These are phyloP conservation scores for Apostasia ramifera DNA, from an alignment of 106 monocot genomes.

Conservation along the genomic window DNA sequence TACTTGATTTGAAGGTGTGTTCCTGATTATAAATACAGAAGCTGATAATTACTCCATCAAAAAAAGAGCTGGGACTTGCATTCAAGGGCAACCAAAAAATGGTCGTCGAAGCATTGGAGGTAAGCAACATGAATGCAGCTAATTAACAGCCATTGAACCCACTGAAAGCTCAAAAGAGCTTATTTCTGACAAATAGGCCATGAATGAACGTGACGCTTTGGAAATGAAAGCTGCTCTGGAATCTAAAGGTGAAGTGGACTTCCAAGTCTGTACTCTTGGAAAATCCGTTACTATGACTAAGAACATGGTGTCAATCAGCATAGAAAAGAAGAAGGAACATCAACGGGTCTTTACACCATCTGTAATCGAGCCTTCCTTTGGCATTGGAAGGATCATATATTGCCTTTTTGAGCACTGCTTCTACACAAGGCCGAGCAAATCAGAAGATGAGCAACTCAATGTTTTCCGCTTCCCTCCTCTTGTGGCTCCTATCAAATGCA, in stretches of 20 bases:
- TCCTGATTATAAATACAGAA: conserved; percentile 39
- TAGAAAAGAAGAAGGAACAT: conserved; percentile 91
- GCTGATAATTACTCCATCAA: conserved; percentile 80
- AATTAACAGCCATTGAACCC: too few species aligned
- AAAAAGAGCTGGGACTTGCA: conserved; percentile 90
- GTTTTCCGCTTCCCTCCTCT: conserved; percentile 83
- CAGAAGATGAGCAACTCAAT: conserved; percentile 82
- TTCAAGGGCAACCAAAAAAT: conserved; percentile 91
- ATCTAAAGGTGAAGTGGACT: conserved; percentile 76
- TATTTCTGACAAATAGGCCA: conserved; percentile 18
- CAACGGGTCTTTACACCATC: conserved; percentile 92
- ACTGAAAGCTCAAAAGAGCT: too few species aligned
- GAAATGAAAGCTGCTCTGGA: conserved; percentile 73
- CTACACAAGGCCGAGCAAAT: conserved; percentile 70
- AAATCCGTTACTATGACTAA: conserved; percentile 66
- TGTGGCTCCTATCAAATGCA: conserved; percentile 91
- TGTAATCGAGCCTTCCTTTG: conserved; percentile 97
- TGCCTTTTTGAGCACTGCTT: conserved; percentile 90
- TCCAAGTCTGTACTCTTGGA: conserved; percentile 78
- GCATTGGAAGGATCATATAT: conserved; percentile 95
- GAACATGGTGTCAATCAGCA: conserved; percentile 80
- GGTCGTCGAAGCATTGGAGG: conserved; percentile 93
- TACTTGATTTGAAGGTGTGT: too few species aligned
- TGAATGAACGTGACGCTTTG: conserved; percentile 71
- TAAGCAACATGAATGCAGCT: neutral